Conservation (phyloP, 495 filamentous ascomycete genomes). For the Daldinia loculata region DNA sequence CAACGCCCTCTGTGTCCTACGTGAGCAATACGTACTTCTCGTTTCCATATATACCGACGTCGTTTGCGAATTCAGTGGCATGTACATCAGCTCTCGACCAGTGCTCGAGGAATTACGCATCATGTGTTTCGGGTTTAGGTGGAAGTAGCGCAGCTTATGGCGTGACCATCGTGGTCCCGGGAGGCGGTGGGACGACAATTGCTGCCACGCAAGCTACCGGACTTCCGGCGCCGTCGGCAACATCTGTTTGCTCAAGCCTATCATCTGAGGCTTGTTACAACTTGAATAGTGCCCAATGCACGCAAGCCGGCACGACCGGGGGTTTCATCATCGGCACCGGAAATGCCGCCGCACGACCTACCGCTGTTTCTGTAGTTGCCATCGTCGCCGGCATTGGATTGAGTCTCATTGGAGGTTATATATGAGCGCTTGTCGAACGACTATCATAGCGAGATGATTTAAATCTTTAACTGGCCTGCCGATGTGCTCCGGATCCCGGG, state of each 20-base stretch:
- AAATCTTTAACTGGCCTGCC: background rate
- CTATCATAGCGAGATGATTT: background rate
- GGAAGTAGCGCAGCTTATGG: constrained; percentile 62
- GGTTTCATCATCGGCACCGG: constrained; percentile 40
- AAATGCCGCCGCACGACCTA: constrained; percentile 38
- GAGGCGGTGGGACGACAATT: constrained; percentile 61
- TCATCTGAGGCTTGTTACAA: constrained; percentile 68
- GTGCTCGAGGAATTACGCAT: constrained; percentile 70
- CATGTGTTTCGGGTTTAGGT: constrained; percentile 67
- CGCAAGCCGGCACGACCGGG: constrained; percentile 45
- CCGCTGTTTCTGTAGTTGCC: constrained; percentile 40
- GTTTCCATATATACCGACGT: constrained; percentile 72
- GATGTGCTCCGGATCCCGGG: background rate
- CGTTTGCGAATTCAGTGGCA: constrained; percentile 66
- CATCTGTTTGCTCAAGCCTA: constrained; percentile 71
- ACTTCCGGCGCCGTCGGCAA: constrained; percentile 58
- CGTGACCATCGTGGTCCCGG: constrained; percentile 70
- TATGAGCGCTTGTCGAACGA: constrained; percentile 26
- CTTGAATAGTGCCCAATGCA: constrained; percentile 64
- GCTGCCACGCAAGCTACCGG: constrained; percentile 49
- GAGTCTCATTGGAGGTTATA: constrained; percentile 36
- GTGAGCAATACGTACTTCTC: constrained; percentile 68
- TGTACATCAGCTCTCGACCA: constrained; percentile 73
- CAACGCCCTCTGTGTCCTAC: constrained; percentile 54
- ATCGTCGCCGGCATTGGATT: constrained; percentile 42